Conservation (phyloP, 2,329 filamentous ascomycete genomes). For the Chaetothyriales sp. region DNA sequence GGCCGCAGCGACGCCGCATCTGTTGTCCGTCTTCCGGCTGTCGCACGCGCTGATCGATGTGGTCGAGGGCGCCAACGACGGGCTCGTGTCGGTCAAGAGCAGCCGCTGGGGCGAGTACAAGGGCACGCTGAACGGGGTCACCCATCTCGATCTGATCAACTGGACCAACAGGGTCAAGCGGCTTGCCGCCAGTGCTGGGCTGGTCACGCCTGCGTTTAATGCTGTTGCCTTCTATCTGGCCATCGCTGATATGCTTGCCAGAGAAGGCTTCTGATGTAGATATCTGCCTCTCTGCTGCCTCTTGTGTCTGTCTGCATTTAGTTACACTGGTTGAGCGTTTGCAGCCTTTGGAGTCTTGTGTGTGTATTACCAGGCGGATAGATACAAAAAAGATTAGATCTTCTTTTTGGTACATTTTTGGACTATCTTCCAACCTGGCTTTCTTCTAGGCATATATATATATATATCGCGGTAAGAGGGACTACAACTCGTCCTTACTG, state of each 20-base stretch:
- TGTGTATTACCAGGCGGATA: too few species aligned
- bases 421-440: background rate
- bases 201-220: slow-evolving; percentile 45
- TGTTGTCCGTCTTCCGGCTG: slow-evolving; percentile 42
- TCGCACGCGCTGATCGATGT: slow-evolving; percentile 40
- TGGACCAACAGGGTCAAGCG: slow-evolving; percentile 49
- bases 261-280: slow-evolving; percentile 38
- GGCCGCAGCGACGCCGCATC: slow-evolving; percentile 39
- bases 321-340: background rate
- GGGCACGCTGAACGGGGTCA: slow-evolving; percentile 48
- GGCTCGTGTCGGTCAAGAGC: slow-evolving; percentile 44
- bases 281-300: too few species aligned
- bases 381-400: background rate
- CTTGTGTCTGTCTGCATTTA: too few species aligned
- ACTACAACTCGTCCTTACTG: background rate
- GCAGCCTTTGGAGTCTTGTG: too few species aligned
- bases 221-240: slow-evolving; percentile 49
- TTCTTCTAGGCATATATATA: background rate
- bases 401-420: background rate
- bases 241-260: slow-evolving; percentile 55
- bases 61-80: slow-evolving; percentile 46
- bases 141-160: slow-evolving; percentile 50
- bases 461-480: background rate
- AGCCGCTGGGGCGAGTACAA: slow-evolving; percentile 48
- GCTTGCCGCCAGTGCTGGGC: slow-evolving; percentile 41